A percentile compares a stretch with the other conserved stretches of the same genome.
Evolutionary conservation across 192 early-diverging fungal genomes (phyloP).

Genomic region (Umbelopsis sp.): DNA sequence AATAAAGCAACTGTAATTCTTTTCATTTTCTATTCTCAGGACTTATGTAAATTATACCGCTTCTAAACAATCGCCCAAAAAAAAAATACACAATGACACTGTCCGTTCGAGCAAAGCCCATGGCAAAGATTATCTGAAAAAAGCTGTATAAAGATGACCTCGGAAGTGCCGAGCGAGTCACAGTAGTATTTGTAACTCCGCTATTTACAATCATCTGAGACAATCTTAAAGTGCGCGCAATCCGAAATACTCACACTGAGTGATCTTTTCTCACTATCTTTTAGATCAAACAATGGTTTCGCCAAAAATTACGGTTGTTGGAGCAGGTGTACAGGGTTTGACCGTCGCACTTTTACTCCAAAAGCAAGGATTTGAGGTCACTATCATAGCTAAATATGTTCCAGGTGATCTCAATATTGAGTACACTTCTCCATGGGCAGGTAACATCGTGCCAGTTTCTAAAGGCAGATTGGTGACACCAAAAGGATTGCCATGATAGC

Average conservation of each 20-base stretch:
- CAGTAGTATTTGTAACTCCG: too few relatives aligned
- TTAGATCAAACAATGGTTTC: background rate
- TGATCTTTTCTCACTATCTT: background rate
- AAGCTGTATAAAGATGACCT: too few relatives aligned
- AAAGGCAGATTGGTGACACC: background rate
- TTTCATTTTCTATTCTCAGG: background rate
- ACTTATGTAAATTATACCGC: too few relatives aligned
- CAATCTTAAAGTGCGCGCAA: too few relatives aligned
- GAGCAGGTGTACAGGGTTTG: constrained; percentile 76
- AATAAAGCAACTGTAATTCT: constrained; percentile 20
- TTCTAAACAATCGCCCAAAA: too few relatives aligned
- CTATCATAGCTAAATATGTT: constrained; percentile 59
- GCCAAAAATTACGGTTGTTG: constrained; percentile 54
- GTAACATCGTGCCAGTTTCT: background rate
- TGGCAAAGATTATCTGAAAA: too few relatives aligned
- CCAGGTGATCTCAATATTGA: constrained; percentile 53
- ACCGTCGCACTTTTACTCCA: constrained; percentile 70
- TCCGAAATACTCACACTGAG: too few relatives aligned
- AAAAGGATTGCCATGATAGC: background rate
- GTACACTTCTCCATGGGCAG: constrained; percentile 59
- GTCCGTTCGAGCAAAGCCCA: too few relatives aligned
- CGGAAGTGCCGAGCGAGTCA: too few relatives aligned
- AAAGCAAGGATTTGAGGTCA: constrained; percentile 61
- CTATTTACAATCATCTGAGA: too few relatives aligned
- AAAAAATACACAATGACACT: too few relatives aligned